Percentiles rank a stretch among this genome's conserved stretches.
Evolutionary conservation across 441 rosid genomes (phyloP).

Genomic region (Flueggea neowawraea): DNA sequence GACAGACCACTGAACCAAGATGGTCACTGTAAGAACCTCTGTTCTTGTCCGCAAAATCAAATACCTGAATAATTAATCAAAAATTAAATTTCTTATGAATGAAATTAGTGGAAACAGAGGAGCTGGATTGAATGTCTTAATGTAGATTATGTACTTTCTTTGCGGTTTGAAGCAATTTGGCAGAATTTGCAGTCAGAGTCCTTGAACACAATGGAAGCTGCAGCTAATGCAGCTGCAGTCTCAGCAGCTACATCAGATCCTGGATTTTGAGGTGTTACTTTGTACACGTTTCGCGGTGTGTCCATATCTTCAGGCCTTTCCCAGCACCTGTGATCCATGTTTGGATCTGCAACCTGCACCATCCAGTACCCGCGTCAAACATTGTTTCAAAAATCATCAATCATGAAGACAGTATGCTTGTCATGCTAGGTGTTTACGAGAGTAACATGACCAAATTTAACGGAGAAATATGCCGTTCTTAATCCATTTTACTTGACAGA

Average conservation of each 20-base stretch:
- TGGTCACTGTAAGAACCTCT: slow-evolving; percentile 69
- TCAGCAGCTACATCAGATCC: slow-evolving; percentile 78
- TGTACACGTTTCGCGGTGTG: slow-evolving; percentile 61
- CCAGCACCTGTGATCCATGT: slow-evolving; percentile 67
- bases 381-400: no score
- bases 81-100: background rate
- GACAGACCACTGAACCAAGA: slow-evolving; percentile 60
- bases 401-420: no score
- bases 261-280: slow-evolving; percentile 53
- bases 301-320: slow-evolving; percentile 87
- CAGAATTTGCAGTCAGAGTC: slow-evolving; percentile 57
- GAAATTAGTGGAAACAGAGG: background rate
- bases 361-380: background rate
- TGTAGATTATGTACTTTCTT: slow-evolving; percentile 28
- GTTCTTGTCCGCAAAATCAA: slow-evolving; percentile 60
- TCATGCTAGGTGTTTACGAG: no score
- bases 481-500: no score
- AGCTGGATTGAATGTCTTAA: background rate
- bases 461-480: no score
- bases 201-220: slow-evolving; percentile 66
- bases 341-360: slow-evolving; percentile 68
- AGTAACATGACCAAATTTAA: background rate
- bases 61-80: slow-evolving; percentile 31
- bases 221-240: slow-evolving; percentile 75
- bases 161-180: slow-evolving; percentile 51